A percentile compares a stretch with the other conserved stretches of the same genome.
Evolutionary conservation across 805 yeast genomes (phyloP).

Genomic region (Yamadazyma akitaensis): DNA sequence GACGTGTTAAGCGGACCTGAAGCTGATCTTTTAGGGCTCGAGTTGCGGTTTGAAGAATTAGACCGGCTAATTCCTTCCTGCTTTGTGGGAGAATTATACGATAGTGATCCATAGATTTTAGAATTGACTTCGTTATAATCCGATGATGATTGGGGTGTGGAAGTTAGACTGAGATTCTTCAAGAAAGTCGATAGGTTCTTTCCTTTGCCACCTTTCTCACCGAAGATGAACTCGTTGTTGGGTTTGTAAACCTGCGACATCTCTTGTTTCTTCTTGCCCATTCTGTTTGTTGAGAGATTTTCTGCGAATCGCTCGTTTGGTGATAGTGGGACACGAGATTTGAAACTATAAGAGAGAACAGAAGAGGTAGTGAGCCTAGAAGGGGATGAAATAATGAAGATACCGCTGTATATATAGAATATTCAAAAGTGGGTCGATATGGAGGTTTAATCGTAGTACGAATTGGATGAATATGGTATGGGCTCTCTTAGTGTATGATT

Average conservation of each 20-base stretch:
- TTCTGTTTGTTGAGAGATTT: conserved; percentile 13
- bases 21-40: conserved; percentile 10
- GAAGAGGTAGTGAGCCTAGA: neutral
- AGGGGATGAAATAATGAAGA: neutral
- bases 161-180: conserved; percentile 40
- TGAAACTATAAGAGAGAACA: no score
- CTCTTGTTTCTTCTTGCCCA: conserved; percentile 43
- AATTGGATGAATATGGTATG: no score
- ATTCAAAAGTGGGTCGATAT: no score
- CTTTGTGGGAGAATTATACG: conserved; percentile 15
- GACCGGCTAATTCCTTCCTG: conserved; percentile 6
- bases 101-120: conserved; percentile 37
- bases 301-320: conserved; percentile 2
- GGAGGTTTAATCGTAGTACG: no score
- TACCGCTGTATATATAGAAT: no score
- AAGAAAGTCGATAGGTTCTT: conserved; percentile 53
- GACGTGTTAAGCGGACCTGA: conserved; percentile 11
- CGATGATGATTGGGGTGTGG: conserved; percentile 16
- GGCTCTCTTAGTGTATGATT: no score
- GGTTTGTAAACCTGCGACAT: conserved; percentile 42
- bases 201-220: conserved; percentile 67
- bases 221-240: conserved; percentile 60
- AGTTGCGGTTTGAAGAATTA: neutral
- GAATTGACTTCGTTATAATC: conserved; percentile 29
- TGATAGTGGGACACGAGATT: neutral